A percentile compares a stretch with the other conserved stretches of the same genome.
phyloP scores from a whole-genome alignment of 306 rosid species.

The Acmispon strigosus region DNA sequence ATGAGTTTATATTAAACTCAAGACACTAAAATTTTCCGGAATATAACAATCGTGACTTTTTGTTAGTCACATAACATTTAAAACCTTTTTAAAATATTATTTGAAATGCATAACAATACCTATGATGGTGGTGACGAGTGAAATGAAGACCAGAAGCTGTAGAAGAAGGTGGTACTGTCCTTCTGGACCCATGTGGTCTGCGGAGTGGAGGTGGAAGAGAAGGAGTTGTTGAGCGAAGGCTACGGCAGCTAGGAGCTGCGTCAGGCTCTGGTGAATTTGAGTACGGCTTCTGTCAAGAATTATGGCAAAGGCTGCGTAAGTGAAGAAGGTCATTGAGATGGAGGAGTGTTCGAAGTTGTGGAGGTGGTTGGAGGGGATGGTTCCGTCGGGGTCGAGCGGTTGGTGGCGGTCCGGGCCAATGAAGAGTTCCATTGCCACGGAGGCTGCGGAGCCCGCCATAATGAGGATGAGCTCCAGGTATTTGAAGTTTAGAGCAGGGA shows the following conservation, averaged over 20 bases:
- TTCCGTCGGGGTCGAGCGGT: constrained; percentile 56
- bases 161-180: constrained; percentile 71
- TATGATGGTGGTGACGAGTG: constrained; percentile 41
- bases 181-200: constrained; percentile 71
- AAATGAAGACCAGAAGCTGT: constrained; percentile 38
- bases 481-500: constrained; percentile 37
- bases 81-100: too few relatives aligned
- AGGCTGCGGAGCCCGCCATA: constrained; percentile 35
- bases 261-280: constrained; percentile 22
- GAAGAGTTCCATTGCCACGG: constrained; percentile 76
- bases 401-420: constrained; percentile 53
- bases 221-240: constrained; percentile 62
- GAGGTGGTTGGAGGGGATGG: constrained; percentile 75
- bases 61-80: too few relatives aligned
- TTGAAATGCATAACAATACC: background rate
- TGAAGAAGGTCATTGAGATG: constrained; percentile 49
- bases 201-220: constrained; percentile 61
- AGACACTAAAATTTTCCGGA: too few relatives aligned
- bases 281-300: constrained; percentile 29
- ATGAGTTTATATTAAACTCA: too few relatives aligned
- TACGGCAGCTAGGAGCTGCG: constrained; percentile 44
- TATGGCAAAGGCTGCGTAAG: constrained; percentile 40
- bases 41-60: too few relatives aligned
- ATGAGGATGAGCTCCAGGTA: constrained; percentile 55
- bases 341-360: constrained; percentile 72